Conservation (phyloP, 1,139 yeast genomes). For the Meyerozyma sp. region DNA sequence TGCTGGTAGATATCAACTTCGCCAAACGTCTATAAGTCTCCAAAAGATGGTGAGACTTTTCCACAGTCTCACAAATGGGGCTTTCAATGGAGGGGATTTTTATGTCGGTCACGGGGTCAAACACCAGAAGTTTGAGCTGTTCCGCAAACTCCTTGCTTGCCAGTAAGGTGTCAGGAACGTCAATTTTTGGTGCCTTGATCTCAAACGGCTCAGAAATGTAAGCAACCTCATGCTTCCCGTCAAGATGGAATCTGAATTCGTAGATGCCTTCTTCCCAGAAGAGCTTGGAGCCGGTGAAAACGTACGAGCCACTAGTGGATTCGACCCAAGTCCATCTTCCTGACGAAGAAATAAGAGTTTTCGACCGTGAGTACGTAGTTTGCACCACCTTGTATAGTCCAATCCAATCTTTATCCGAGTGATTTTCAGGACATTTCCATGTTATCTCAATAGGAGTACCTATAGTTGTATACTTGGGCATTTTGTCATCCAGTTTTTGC, state of each 20-base stretch:
- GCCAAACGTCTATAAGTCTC: slow-evolving; percentile 30
- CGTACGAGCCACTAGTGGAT: slow-evolving; percentile 42
- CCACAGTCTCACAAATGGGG: slow-evolving; percentile 22
- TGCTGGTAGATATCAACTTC: slow-evolving; percentile 29
- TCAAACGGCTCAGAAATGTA: slow-evolving; percentile 70
- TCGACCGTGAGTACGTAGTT: slow-evolving; percentile 53
- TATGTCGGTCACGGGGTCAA: slow-evolving; percentile 21
- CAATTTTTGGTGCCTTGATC: slow-evolving; percentile 40
- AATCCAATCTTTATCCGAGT: slow-evolving; percentile 61
- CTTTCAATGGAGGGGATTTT: slow-evolving; percentile 20
- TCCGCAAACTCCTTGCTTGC: slow-evolving; percentile 23
- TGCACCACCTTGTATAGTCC: slow-evolving; percentile 68
- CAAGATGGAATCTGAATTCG: slow-evolving; percentile 72
- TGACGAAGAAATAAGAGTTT: slow-evolving; percentile 57
- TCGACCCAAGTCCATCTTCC: slow-evolving; percentile 67
- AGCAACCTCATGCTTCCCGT: slow-evolving; percentile 67
- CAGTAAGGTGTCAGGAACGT: slow-evolving; percentile 23
- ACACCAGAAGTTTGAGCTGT: slow-evolving; percentile 22
- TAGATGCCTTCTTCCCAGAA: slow-evolving; percentile 71
- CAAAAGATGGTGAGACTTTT: slow-evolving; percentile 24
- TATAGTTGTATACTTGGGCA: slow-evolving; percentile 24
- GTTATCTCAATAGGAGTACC: slow-evolving; percentile 53
- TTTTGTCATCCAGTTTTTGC: slow-evolving; percentile 9
- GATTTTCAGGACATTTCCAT: slow-evolving; percentile 52
- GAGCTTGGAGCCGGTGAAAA: slow-evolving; percentile 46